Conservation (phyloP, 345 rosid species). For the Triadica sebifera region DNA sequence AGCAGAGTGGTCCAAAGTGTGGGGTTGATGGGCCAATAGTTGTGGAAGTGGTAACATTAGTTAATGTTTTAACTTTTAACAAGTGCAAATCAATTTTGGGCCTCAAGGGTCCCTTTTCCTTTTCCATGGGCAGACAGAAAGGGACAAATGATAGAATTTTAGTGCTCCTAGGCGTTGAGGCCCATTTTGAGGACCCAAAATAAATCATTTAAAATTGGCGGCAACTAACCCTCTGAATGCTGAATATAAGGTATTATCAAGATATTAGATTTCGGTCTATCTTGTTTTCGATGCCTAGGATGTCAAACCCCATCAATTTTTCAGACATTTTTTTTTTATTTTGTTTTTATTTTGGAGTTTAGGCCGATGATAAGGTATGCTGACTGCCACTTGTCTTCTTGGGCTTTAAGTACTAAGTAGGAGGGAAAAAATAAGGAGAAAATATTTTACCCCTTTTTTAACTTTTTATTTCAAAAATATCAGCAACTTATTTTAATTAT, state of each 20-base stretch:
- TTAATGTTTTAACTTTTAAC: too few relatives aligned
- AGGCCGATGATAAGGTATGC: neutral
- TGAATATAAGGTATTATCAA: too few relatives aligned
- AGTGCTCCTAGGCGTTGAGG: neutral
- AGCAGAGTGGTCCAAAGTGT: constrained; percentile 28
- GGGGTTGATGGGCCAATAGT: constrained; percentile 13
- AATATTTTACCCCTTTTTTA: too few relatives aligned
- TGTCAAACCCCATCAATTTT: constrained; percentile 19
- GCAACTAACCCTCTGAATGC: constrained; percentile 12
- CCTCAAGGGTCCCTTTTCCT: constrained; percentile 18
- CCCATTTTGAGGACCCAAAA: neutral
- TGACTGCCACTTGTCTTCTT: too few relatives aligned
- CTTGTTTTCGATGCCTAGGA: constrained; percentile 19
- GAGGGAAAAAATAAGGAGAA: too few relatives aligned
- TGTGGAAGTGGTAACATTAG: constrained; percentile 9
- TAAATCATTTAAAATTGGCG: constrained; percentile 22
- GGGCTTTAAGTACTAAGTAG: too few relatives aligned
- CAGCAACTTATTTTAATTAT: too few relatives aligned
- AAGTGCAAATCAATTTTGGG: constrained; percentile 6
- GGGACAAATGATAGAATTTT: neutral
- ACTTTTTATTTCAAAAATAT: too few relatives aligned
- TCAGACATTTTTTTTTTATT: neutral
- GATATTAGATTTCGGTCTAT: too few relatives aligned
- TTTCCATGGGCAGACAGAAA: constrained; percentile 2
- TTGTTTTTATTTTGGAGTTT: neutral